These are phyloP conservation scores for Solanum gandarillasii DNA, from an alignment of 257 asterid genomes.

Conservation along the genomic window DNA sequence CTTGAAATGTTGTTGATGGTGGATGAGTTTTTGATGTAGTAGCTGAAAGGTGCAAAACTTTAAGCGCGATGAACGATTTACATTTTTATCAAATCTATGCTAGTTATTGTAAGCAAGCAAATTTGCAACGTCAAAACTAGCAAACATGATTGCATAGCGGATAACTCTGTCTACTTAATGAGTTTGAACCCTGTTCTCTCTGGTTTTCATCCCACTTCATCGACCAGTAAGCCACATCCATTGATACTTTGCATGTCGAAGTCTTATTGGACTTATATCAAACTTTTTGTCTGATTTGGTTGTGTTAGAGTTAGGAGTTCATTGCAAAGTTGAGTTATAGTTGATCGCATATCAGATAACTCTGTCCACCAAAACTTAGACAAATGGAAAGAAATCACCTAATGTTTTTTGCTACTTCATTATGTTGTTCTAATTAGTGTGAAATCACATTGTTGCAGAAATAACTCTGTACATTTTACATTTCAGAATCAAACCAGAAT, in stretches of 20 bases:
- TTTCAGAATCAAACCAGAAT: conserved; percentile 33
- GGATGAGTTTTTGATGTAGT: not conserved
- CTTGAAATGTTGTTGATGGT: not conserved
- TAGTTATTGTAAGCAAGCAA: not conserved
- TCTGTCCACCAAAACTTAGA: too few relatives aligned
- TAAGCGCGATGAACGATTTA: not conserved
- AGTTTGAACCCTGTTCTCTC: not conserved
- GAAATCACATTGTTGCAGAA: not conserved
- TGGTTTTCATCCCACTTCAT: not conserved
- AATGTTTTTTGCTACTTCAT: not conserved
- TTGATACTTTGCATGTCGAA: not conserved
- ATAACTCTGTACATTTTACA: not conserved
- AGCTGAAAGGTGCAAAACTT: not conserved
- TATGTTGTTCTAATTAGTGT: not conserved
- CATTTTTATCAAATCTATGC: not conserved
- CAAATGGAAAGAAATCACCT: not conserved
- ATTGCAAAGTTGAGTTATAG: not conserved
- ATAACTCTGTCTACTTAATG: not conserved
- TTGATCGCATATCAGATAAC: too few relatives aligned
- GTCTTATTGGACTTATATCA: not conserved
- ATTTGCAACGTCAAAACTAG: not conserved
- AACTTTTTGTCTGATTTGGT: not conserved
- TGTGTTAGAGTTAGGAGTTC: not conserved
- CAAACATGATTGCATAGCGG: not conserved
- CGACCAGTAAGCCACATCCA: not conserved